Evolutionary conservation across 768 basidiomycete genomes (phyloP).

Genomic region (Cyclocybe cylindracea): DNA sequence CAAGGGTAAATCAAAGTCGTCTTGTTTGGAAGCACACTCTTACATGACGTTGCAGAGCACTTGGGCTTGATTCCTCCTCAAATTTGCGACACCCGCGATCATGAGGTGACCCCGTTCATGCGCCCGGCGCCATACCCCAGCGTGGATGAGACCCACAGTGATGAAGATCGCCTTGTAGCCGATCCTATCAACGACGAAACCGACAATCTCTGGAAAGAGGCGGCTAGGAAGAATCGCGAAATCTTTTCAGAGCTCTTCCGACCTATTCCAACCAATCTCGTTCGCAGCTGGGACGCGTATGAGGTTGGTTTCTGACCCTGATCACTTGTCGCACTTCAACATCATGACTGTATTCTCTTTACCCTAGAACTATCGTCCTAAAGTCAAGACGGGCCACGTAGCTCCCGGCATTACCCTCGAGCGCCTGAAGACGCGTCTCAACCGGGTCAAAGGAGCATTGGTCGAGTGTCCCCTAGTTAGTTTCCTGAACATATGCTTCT

Average conservation of each 20-base stretch:
- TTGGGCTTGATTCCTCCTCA: slow-evolving; percentile 86
- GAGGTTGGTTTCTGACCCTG: slow-evolving; percentile 47
- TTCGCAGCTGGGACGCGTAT: slow-evolving; percentile 78
- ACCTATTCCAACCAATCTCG: slow-evolving; percentile 83
- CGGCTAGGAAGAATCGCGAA: slow-evolving; percentile 79
- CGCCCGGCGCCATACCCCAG: slow-evolving; percentile 73
- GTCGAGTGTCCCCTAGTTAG: slow-evolving; percentile 76
- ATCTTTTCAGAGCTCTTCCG: slow-evolving; percentile 87
- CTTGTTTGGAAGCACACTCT: background rate
- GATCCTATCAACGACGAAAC: slow-evolving; percentile 76
- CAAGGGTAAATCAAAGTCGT: slow-evolving; percentile 50
- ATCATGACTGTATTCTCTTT: background rate
- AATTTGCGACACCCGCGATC: slow-evolving; percentile 34
- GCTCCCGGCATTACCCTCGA: slow-evolving; percentile 64
- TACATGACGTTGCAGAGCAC: slow-evolving; percentile 55
- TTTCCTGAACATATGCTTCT: slow-evolving; percentile 2
- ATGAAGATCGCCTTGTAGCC: slow-evolving; percentile 67
- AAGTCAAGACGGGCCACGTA: slow-evolving; percentile 81
- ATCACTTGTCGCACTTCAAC: background rate
- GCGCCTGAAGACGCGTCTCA: slow-evolving; percentile 76
- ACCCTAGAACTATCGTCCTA: slow-evolving; percentile 69
- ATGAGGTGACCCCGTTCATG: slow-evolving; percentile 64
- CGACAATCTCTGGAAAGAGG: slow-evolving; percentile 60
- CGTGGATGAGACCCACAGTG: slow-evolving; percentile 58
- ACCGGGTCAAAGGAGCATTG: slow-evolving; percentile 67